A percentile compares a stretch with the other conserved stretches of the same genome.
Evolutionary conservation across 345 rosid species (phyloP).

Genomic region (Triadica sebifera): DNA sequence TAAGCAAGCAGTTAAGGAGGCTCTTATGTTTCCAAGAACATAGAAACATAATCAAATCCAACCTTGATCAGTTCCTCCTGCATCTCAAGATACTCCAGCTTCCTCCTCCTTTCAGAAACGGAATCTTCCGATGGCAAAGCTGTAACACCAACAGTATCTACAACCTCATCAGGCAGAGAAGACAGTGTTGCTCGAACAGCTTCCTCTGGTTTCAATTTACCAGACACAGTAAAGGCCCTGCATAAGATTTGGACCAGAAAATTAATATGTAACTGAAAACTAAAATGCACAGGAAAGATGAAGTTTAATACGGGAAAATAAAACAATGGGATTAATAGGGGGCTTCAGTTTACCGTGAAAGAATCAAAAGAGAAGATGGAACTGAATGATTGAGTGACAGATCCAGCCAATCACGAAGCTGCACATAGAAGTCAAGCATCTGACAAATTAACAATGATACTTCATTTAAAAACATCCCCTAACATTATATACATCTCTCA

Average conservation of each 20-base stretch:
- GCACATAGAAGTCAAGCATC: slow-evolving; percentile 23
- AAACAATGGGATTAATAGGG: background rate
- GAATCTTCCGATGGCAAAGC: slow-evolving; percentile 89
- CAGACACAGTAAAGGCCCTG: slow-evolving; percentile 84
- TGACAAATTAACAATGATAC: slow-evolving; percentile 9
- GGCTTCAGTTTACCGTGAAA: slow-evolving; percentile 49
- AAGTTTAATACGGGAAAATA: slow-evolving; percentile 6
- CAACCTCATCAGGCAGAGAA: slow-evolving; percentile 96
- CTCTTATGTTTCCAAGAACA: slow-evolving; percentile 2
- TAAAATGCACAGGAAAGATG: slow-evolving; percentile 6
- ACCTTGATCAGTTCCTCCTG: slow-evolving; percentile 96
- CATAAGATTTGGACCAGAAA: slow-evolving; percentile 14
- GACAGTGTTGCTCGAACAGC: slow-evolving; percentile 88
- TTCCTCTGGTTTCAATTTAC: slow-evolving; percentile 80
- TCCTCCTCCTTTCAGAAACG: slow-evolving; percentile 88
- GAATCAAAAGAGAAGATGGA: slow-evolving; percentile 84
- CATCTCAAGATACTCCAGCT: slow-evolving; percentile 84
- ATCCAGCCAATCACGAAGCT: slow-evolving; percentile 88
- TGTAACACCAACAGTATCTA: slow-evolving; percentile 84
- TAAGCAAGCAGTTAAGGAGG: background rate
- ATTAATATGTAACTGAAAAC: slow-evolving; percentile 7
- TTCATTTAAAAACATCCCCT: background rate
- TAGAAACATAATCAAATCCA: slow-evolving; percentile 15
- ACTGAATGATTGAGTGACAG: slow-evolving; percentile 84
- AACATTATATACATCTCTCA: background rate